These are phyloP conservation scores for Fragilaria crotonensis DNA, from an alignment of 108 stramenopile species.

Conservation along the genomic window DNA sequence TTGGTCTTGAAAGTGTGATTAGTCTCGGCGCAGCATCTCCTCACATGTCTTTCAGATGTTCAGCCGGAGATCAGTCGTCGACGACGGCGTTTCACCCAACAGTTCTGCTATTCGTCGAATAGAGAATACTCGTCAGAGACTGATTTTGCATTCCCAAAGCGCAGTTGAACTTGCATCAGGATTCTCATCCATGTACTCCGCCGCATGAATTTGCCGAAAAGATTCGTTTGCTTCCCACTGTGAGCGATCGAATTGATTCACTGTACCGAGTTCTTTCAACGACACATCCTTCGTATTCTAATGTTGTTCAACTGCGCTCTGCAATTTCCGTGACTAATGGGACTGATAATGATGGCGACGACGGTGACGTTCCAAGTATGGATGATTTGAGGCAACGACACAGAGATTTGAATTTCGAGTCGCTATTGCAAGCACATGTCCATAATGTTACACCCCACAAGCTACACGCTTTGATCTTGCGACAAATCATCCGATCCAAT, in stretches of 20 bases:
- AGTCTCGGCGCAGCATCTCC: neutral
- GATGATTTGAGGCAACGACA: neutral
- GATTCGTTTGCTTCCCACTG: constrained; percentile 6
- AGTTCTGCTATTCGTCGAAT: neutral
- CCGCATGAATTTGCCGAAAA: neutral
- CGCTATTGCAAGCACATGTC: neutral
- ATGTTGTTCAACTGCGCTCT: constrained; percentile 6
- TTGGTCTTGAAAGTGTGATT: neutral
- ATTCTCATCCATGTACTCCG: no score
- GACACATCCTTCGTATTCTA: constrained; percentile 14
- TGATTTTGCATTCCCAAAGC: neutral
- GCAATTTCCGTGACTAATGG: constrained; percentile 7
- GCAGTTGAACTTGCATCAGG: no score
- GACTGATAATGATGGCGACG: neutral
- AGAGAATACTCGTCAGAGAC: neutral
- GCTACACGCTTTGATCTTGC: constrained; percentile 7
- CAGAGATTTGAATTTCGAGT: neutral
- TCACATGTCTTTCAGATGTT: neutral
- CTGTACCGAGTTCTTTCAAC: constrained; percentile 13
- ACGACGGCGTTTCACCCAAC: neutral
- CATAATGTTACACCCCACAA: constrained; percentile 13
- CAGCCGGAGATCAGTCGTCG: neutral
- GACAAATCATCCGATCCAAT: neutral
- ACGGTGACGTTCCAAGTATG: neutral
- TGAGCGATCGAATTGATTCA: constrained; percentile 15